Percentiles rank a stretch among this genome's conserved stretches.
Evolutionary conservation across 768 basidiomycete genomes (phyloP).

Genomic region (Psilocybe cyanescens): DNA sequence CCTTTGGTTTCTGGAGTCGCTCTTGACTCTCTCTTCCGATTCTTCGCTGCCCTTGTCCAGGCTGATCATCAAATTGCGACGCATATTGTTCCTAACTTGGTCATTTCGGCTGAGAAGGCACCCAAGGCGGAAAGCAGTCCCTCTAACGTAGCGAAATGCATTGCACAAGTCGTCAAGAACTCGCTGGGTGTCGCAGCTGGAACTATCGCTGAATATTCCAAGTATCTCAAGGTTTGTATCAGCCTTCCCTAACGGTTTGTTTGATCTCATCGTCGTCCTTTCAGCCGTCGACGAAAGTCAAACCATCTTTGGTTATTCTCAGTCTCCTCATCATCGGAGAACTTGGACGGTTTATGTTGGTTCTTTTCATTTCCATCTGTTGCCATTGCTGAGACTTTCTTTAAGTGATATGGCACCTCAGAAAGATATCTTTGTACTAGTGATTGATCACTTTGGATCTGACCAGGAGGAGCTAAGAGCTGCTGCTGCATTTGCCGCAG

Average conservation of each 20-base stretch:
- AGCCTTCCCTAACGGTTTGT: neutral
- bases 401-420: constrained; percentile 88
- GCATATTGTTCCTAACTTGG: constrained; percentile 79
- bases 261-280: neutral
- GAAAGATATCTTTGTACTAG: constrained; percentile 73
- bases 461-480: constrained; percentile 87
- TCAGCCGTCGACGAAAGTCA: constrained; percentile 62
- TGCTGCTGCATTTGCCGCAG: constrained; percentile 94
- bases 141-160: constrained; percentile 80
- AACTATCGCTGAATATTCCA: constrained; percentile 84
- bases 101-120: constrained; percentile 66
- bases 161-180: constrained; percentile 81
- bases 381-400: constrained; percentile 5
- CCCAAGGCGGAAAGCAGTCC: constrained; percentile 58
- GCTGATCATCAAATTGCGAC: constrained; percentile 85
- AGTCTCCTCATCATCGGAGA: constrained; percentile 92
- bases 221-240: constrained; percentile 70
- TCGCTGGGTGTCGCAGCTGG: constrained; percentile 76
- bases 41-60: constrained; percentile 81
- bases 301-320: constrained; percentile 71
- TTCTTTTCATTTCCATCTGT: neutral
- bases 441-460: constrained; percentile 74
- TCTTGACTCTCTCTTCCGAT: constrained; percentile 80
- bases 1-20: constrained; percentile 77
- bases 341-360: constrained; percentile 86